Evolutionary conservation across 1,284 basidiomycete genomes (phyloP).

Genomic region (Fomitopsis pinicola): DNA sequence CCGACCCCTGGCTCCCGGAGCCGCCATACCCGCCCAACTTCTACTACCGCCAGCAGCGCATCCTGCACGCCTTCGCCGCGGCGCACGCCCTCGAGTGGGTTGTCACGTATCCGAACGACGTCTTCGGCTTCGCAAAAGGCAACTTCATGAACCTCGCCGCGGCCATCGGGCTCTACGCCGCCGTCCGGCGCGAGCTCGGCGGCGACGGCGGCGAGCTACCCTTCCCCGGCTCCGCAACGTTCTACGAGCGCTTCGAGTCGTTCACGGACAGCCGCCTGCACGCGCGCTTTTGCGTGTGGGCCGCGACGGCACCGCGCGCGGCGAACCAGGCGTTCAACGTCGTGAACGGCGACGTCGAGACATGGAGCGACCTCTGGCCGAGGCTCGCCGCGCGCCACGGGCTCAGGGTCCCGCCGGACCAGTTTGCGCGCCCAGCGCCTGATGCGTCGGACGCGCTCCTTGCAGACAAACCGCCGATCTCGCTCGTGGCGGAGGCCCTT

Average conservation of each 20-base stretch:
- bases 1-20: not conserved
- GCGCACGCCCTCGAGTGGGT: not conserved
- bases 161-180: not conserved
- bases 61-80: not conserved
- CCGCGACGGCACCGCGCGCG: not conserved
- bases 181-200: not conserved
- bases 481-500: not conserved
- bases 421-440: not conserved
- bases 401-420: not conserved
- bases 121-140: not conserved
- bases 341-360: slow-evolving; percentile 2
- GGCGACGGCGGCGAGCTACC: not conserved
- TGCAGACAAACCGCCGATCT: not conserved
- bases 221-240: not conserved
- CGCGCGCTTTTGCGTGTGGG: not conserved
- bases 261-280: slow-evolving; percentile 1
- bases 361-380: not conserved
- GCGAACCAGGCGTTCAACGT: slow-evolving; percentile 1
- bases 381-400: not conserved
- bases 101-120: not conserved
- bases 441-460: not conserved
- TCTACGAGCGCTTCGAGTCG: slow-evolving; percentile 1
- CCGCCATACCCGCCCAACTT: slow-evolving; percentile 1
- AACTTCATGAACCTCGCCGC: slow-evolving; percentile 2
- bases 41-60: slow-evolving; percentile 1